phyloP scores from a whole-genome alignment of 768 basidiomycete genomes.

The Leccinum boreale region DNA sequence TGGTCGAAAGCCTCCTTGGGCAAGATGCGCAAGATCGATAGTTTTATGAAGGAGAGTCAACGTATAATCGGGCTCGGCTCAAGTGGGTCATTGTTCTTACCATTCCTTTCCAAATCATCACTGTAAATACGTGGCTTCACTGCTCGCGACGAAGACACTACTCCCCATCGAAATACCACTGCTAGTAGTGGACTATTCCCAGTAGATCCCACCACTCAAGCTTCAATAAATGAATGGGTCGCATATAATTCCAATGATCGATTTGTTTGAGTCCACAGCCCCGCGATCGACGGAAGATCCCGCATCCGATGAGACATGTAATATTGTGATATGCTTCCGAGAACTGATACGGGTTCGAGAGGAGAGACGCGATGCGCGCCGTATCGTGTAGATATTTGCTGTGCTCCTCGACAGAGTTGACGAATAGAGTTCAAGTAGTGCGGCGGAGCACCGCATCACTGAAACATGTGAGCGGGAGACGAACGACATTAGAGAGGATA shows the following conservation, averaged over 20 bases:
- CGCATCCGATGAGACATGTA: constrained; percentile 85
- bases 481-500: too few relatives aligned
- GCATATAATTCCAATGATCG: constrained; percentile 95
- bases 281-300: constrained; percentile 94
- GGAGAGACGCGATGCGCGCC: constrained; percentile 33
- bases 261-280: constrained; percentile 98
- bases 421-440: constrained; percentile 66
- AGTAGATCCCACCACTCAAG: too few relatives aligned
- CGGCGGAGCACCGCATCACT: too few relatives aligned
- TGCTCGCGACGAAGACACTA: too few relatives aligned
- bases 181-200: too few relatives aligned
- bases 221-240: too few relatives aligned
- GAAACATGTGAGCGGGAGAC: too few relatives aligned
- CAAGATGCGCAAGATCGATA: background rate
- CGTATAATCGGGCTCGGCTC: background rate
- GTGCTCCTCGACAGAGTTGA: constrained; percentile 98
- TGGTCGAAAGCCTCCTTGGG: background rate
- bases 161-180: too few relatives aligned
- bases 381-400: constrained; percentile 95
- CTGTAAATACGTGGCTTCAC: background rate
- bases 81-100: background rate
- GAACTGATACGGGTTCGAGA: constrained; percentile 59
- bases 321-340: constrained; percentile 87
- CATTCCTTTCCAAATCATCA: too few relatives aligned
- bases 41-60: background rate